Evolutionary conservation across 2,329 filamentous ascomycete genomes (phyloP), one percentile per base, ranked within the genome.

Genomic region (Leptographium flavum): DNA sequence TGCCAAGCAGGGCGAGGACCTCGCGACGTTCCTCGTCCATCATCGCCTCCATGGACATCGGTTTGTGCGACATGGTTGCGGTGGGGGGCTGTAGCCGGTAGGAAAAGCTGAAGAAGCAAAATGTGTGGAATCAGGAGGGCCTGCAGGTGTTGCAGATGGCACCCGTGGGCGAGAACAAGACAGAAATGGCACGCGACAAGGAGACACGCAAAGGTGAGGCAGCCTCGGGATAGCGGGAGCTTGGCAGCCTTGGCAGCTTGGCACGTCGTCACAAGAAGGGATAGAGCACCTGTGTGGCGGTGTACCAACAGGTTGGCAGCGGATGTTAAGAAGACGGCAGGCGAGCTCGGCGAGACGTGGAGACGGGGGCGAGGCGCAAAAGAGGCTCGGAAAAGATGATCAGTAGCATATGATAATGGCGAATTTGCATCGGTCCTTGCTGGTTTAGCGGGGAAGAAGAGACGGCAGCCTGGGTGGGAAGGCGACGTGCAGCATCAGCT

Each of bases 11-110:
- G 40, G 77, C 78, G 52, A 87, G 67, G 33, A 87, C 79, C 63
- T 86, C 82, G 50, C 71, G 70, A 50, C 82, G 74, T 68, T 90
- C 84, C 66, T 87, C 80, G 58, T 87, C 83, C 51, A 87, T 69
- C 52, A 80, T 76, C 41, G 81, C 75, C 63, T 87, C 83, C 56
- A 88, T 75, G 56, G 82, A 87, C 80, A 86, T 86, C 19, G 67
- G 65, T 42, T 63, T 62, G 42, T 51, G 56, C 40, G 59, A 52
- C 61, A 63, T 63, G 47, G 25, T 54, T 56, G 33, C 25, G 22
- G 17, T 19, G n/a, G n/a, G 21, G 21, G 22, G 27, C 21, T 19
- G 22, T 25, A 13, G 21, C 17, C 27, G 14, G n/a, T 23, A 14
- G 10, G 19, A 30, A 31, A 5, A 42, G 13, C 15, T 8, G 11